A percentile compares a stretch with the other conserved stretches of the same genome.
phyloP scores from a whole-genome alignment of 2,329 filamentous ascomycete species.

The Epichloe bromicola region DNA sequence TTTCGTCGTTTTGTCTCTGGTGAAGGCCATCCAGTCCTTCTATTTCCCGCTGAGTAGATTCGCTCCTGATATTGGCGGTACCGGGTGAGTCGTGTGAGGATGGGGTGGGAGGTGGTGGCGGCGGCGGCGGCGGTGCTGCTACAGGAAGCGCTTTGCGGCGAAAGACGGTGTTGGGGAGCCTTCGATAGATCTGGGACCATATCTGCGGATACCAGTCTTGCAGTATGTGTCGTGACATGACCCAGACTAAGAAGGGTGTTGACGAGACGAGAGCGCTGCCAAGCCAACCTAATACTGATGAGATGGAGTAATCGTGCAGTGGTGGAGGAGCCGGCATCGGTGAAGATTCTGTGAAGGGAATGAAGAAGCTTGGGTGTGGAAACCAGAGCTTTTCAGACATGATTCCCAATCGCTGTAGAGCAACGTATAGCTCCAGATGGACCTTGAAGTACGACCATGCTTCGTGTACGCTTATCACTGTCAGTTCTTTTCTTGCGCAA shows the following conservation, averaged over 20 bases:
- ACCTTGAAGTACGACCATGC: conserved; percentile 30
- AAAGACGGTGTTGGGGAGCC: conserved; percentile 27
- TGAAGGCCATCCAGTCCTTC: conserved; percentile 5
- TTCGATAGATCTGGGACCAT: conserved; percentile 25
- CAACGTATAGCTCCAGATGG: conserved; percentile 39
- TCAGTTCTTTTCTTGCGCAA: conserved; percentile 5
- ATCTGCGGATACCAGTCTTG: conserved; percentile 23
- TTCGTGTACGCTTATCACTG: conserved; percentile 15
- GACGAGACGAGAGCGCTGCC: conserved; percentile 28
- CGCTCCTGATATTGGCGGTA: not conserved
- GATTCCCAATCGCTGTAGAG: conserved; percentile 38
- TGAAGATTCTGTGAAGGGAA: conserved; percentile 40
- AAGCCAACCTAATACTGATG: conserved; percentile 30
- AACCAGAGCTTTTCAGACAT: conserved; percentile 27
- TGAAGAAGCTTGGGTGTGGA: conserved; percentile 35
- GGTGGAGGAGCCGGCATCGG: conserved; percentile 35
- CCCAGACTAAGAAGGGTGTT: conserved; percentile 34
- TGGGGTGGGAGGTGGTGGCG: conserved; percentile 8
- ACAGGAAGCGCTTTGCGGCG: conserved; percentile 12
- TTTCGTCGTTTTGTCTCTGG: conserved; percentile 18
- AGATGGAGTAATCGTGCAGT: conserved; percentile 22
- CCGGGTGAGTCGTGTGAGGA: not conserved
- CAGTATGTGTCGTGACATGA: conserved; percentile 27
- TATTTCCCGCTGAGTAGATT: not conserved
- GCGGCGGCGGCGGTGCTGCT: conserved; percentile 10